Evolutionary conservation across 1,284 basidiomycete species (phyloP).

Genomic region (Gomphus sp.): DNA sequence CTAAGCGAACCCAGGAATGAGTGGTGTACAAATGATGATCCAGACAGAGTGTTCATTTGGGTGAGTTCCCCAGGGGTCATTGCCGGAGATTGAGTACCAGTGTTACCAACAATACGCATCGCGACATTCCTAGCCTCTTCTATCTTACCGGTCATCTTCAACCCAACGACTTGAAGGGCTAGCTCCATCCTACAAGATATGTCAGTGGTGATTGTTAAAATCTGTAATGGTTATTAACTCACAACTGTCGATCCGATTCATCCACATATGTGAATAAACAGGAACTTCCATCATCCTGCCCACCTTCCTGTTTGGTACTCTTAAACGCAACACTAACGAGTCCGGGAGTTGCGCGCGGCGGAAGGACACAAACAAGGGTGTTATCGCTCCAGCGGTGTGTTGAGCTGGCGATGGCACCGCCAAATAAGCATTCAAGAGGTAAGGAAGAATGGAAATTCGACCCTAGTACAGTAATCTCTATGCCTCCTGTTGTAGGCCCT

Average conservation of each 20-base stretch:
- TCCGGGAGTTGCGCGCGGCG: slow-evolving; percentile 76
- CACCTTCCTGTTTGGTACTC: slow-evolving; percentile 46
- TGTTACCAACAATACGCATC: slow-evolving; percentile 65
- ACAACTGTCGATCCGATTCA: slow-evolving; percentile 81
- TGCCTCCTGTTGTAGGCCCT: slow-evolving; percentile 89
- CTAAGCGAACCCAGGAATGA: slow-evolving; percentile 42
- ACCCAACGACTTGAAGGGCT: slow-evolving; percentile 87
- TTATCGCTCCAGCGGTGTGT: slow-evolving; percentile 92
- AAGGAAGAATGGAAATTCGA: slow-evolving; percentile 74
- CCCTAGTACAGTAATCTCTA: slow-evolving; percentile 91
- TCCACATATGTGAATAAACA: slow-evolving; percentile 86
- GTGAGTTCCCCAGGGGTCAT: slow-evolving; percentile 33
- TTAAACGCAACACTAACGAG: slow-evolving; percentile 87
- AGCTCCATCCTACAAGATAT: slow-evolving; percentile 71
- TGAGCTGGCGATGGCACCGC: slow-evolving; percentile 71
- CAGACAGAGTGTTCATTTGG: slow-evolving; percentile 37
- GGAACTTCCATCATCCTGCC: slow-evolving; percentile 37
- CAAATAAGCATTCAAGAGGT: slow-evolving; percentile 77
- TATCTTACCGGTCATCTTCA: slow-evolving; percentile 94
- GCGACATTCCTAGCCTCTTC: slow-evolving; percentile 90
- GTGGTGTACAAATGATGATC: slow-evolving; percentile 37
- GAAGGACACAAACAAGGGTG: slow-evolving; percentile 88
- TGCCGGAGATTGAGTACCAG: slow-evolving; percentile 32
- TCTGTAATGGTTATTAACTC: slow-evolving; percentile 26
- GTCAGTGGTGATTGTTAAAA: slow-evolving; percentile 15